phyloP scores from a whole-genome alignment of 1,284 basidiomycete species.

The Bondarzewia mesenterica region DNA sequence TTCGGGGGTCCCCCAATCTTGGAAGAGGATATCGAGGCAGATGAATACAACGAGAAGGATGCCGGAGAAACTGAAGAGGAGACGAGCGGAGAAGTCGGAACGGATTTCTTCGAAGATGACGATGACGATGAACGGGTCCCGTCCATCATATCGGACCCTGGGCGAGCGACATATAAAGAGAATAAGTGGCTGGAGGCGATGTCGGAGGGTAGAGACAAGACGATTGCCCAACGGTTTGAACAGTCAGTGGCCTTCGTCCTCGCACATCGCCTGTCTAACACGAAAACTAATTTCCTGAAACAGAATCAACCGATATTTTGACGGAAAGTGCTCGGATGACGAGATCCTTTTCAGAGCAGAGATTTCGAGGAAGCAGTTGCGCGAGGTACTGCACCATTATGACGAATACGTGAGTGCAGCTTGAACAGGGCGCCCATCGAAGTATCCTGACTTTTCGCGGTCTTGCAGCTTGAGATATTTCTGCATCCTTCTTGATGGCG shows the following conservation, averaged over 20 bases:
- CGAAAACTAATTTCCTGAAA: background rate
- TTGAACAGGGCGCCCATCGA: background rate
- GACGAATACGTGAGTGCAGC: conserved; percentile 58
- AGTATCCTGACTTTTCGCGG: background rate
- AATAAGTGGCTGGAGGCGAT: conserved; percentile 77
- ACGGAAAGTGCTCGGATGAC: conserved; percentile 73
- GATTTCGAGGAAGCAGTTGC: conserved; percentile 65
- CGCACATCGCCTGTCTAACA: background rate
- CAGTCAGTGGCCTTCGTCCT: conserved; percentile 37
- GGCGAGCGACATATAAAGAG: conserved; percentile 68
- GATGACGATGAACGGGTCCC: conserved; percentile 30
- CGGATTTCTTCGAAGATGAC: conserved; percentile 2
- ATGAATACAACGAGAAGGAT: conserved; percentile 25
- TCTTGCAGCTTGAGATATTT: conserved; percentile 34
- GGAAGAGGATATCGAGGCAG: conserved; percentile 19
- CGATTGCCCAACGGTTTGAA: conserved; percentile 56
- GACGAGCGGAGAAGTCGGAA: conserved; percentile 24
- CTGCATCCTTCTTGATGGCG: conserved; percentile 41
- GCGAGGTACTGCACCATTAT: conserved; percentile 73
- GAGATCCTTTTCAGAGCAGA: conserved; percentile 73
- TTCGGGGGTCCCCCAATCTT: conserved; percentile 11
- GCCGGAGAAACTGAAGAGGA: conserved; percentile 15
- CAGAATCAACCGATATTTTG: conserved; percentile 78
- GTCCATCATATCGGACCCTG: conserved; percentile 77
- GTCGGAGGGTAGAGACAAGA: conserved; percentile 67